These are phyloP conservation scores for Metschnikowia rubicola DNA, from an alignment of 805 yeast species.

Conservation along the genomic window DNA sequence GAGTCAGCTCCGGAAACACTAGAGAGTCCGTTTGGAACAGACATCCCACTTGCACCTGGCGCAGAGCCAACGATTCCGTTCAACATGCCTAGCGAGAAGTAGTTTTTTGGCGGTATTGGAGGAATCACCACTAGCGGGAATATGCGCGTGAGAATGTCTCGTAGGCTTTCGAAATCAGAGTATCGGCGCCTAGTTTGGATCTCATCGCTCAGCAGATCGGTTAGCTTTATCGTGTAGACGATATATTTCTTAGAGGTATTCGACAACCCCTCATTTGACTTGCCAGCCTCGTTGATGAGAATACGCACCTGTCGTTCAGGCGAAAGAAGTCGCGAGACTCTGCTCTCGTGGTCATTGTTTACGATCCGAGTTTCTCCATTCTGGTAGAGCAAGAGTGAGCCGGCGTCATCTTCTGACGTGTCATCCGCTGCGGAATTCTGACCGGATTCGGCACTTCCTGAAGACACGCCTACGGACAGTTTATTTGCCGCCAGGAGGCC, in stretches of 20 bases:
- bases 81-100: slow-evolving; percentile 31
- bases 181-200: slow-evolving; percentile 75
- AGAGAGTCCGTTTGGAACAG: slow-evolving; percentile 3
- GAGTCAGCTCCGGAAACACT: slow-evolving; percentile 4
- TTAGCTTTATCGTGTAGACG: slow-evolving; percentile 70
- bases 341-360: slow-evolving; percentile 32
- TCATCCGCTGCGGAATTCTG: neutral
- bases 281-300: slow-evolving; percentile 76
- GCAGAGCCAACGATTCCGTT: slow-evolving; percentile 30
- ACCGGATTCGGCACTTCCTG: neutral
- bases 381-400: slow-evolving; percentile 29
- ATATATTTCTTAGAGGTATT: slow-evolving; percentile 62
- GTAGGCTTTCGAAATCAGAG: slow-evolving; percentile 84
- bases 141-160: slow-evolving; percentile 64
- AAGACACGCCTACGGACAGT: neutral
- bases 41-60: slow-evolving; percentile 2
- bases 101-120: slow-evolving; percentile 73
- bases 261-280: slow-evolving; percentile 71
- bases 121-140: slow-evolving; percentile 85
- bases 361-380: slow-evolving; percentile 23
- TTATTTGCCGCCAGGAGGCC: neutral
- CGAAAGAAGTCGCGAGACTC: slow-evolving; percentile 34
- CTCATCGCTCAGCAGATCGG: slow-evolving; percentile 31
- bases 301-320: slow-evolving; percentile 27
- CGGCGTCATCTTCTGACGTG: slow-evolving; percentile 21